Conservation (phyloP, 306 rosid genomes). For the Casuarina glauca region DNA sequence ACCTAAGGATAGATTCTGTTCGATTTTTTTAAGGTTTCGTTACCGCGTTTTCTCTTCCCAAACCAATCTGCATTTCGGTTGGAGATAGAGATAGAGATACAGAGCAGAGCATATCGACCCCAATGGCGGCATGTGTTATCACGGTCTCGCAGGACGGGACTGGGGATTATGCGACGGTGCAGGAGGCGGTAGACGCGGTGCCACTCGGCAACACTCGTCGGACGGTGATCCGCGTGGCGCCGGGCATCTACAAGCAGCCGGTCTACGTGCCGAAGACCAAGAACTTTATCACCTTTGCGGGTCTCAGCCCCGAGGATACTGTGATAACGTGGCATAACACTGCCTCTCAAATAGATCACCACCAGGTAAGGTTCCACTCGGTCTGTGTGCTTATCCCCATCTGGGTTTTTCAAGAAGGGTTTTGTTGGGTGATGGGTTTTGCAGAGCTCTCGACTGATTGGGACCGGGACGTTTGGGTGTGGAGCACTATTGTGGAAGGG, state of each 20-base stretch:
- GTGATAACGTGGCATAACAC: slow-evolving; percentile 85
- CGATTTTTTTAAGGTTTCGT: neutral
- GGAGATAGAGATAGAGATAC: neutral
- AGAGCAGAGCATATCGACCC: neutral
- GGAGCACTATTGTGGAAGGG: slow-evolving; percentile 83
- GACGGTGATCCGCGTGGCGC: slow-evolving; percentile 63
- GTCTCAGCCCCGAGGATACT: slow-evolving; percentile 58
- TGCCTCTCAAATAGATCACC: slow-evolving; percentile 71
- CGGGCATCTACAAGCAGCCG: slow-evolving; percentile 80
- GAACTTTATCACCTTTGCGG: slow-evolving; percentile 71
- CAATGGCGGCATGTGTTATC: slow-evolving; percentile 60
- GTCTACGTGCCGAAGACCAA: slow-evolving; percentile 83
- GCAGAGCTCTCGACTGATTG: slow-evolving; percentile 63
- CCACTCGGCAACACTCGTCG: slow-evolving; percentile 76
- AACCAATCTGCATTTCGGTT: slow-evolving; percentile 14
- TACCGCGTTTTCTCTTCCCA: slow-evolving; percentile 9
- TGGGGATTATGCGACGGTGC: slow-evolving; percentile 68
- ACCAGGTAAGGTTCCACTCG: slow-evolving; percentile 47
- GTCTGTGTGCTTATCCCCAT: slow-evolving; percentile 3
- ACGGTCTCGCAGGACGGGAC: slow-evolving; percentile 71
- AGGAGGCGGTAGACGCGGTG: slow-evolving; percentile 80
- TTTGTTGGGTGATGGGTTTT: slow-evolving; percentile 4
- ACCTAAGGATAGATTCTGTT: neutral
- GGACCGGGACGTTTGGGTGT: slow-evolving; percentile 91
- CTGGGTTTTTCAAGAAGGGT: slow-evolving; percentile 22